A percentile compares a stretch with the other conserved stretches of the same genome.
phyloP scores from a whole-genome alignment of 2,329 filamentous ascomycete species.

The Diaporthe ampelina region DNA sequence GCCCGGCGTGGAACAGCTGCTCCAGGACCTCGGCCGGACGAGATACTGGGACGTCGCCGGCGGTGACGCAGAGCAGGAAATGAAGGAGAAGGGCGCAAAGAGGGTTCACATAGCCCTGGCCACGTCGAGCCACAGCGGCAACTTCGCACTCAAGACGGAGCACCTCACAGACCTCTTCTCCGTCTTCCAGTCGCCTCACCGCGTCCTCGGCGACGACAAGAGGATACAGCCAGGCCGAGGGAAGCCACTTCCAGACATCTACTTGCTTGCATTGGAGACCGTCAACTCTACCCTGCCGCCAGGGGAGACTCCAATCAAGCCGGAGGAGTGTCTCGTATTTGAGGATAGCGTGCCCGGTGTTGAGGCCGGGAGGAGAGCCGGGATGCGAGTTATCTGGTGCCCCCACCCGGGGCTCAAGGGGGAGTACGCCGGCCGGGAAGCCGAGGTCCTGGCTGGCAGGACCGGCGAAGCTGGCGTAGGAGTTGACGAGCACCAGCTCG shows the following conservation, averaged over 20 bases:
- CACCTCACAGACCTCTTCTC: slow-evolving; percentile 72
- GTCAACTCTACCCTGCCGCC: slow-evolving; percentile 81
- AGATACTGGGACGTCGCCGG: slow-evolving; percentile 61
- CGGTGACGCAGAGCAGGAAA: slow-evolving; percentile 33
- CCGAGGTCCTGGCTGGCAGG: slow-evolving; percentile 84
- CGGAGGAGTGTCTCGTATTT: slow-evolving; percentile 94
- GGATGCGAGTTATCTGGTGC: slow-evolving; percentile 95
- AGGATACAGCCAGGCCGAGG: slow-evolving; percentile 85
- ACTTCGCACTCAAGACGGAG: slow-evolving; percentile 82
- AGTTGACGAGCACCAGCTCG: slow-evolving; percentile 68
- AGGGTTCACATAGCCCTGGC: slow-evolving; percentile 86
- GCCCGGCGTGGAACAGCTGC: slow-evolving; percentile 80
- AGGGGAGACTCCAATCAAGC: slow-evolving; percentile 75
- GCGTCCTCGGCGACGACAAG: slow-evolving; percentile 87
- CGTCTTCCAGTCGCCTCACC: slow-evolving; percentile 77
- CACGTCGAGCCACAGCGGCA: slow-evolving; percentile 79
- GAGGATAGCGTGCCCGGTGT: slow-evolving; percentile 96
- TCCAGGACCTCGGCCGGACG: slow-evolving; percentile 70
- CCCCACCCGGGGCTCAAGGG: slow-evolving; percentile 84
- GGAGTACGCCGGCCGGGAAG: slow-evolving; percentile 83
- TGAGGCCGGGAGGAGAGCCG: slow-evolving; percentile 89
- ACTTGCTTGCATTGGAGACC: slow-evolving; percentile 84
- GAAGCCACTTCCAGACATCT: slow-evolving; percentile 96
- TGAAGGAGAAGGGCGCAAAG: slow-evolving; percentile 50
- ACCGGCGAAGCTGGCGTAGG: slow-evolving; percentile 75